Evolutionary conservation across 371 early-diverging fungal species (phyloP), one percentile per base, ranked within the genome.

Genomic region (Edhazardia aedis): DNA sequence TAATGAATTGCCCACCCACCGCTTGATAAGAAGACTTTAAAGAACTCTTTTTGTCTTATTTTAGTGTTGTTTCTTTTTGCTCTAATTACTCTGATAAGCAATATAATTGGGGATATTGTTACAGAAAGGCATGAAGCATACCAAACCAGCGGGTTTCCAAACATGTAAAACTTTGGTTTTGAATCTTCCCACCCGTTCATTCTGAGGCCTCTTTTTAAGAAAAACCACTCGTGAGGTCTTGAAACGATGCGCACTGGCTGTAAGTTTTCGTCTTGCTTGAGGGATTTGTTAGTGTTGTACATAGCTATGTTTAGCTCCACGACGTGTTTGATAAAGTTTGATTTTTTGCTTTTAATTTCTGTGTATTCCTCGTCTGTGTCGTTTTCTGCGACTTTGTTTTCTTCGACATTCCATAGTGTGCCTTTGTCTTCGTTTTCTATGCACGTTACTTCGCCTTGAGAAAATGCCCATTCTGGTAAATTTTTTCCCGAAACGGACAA

Each of bases 401-500:
- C 74, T 72, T 93, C 98, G 47, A 96, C 71, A 71, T 92, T 93
- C 98, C 98, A 96, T 67, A 86, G 76, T 36, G 70, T 64, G 12
- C 78, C 73, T 11, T 75, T 64, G 46, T 79, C 76, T 46, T 65
- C 70, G 25, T 76, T 74, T 52, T 80, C 74, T 53, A 82, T 80
- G 69, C 92, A 93, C 1, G 75, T 72, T 0, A 93, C 85, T 65
- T 94, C 95, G 1, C 79, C 76, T 70, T 98, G 98, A 55, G 80
- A 79, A 76, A 86, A 89, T 11, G 94, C 99, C 99, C 99, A 98
- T 56, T 83, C 78, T 1, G 99, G 99, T 33, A 90, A 77, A 23
- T 77, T 78, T 18, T 77, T 78, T 28, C 79, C 78, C n/a, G 78
- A 71, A 38, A 80, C 76, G 7, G 83, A 78, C 48, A 98, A 71